Base-by-base conservation (phyloP, 225 moss, liverwort and hornwort genomes). In the Ulota crispa region DNA sequence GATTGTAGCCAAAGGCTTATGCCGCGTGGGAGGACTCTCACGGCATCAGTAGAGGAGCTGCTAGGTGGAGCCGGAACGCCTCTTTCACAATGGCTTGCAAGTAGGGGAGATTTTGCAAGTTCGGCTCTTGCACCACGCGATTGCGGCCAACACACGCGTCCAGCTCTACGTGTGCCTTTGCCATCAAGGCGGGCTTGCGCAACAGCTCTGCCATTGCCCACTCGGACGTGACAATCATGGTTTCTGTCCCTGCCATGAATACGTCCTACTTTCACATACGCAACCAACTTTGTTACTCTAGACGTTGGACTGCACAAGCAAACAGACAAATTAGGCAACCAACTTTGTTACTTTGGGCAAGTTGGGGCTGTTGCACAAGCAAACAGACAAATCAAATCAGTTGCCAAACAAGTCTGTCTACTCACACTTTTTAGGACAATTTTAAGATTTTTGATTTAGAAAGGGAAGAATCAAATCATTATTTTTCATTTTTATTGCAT, bases 201-300 rank as follows among this genome's bases (percentile, higher is more conserved):
- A 87, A 81, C 2, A 87, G 78, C 54, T 84, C 84, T 15, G 87
- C 84, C 81, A 87, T 87, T 12, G 78, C 70, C 87, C 87, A 87
- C 68, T 87, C 87, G 0, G 70, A 69, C 8, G 87, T 87, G 6
- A 73, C 55, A 14, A 60, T 74, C 31, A 70, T 12, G 0, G 87
- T 53, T 28, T 87, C 87, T 9, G 81, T 81, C 6, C 81, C 84
- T 15, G 18, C 84, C 23, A 84, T 0, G 23, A 87, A 87, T 11
- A 81, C 84, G 42, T 87, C 84, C 87, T 87, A 70, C 10, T 27
- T 26, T 28, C 11, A 26, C 26, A 60, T 11, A 59, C 12, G 23
- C 55, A n/a, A n/a, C n/a, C n/a, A n/a, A n/a, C n/a, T n/a, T n/a
- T n/a, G n/a, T n/a, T n/a, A n/a, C n/a, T n/a, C n/a, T n/a, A n/a